Evolutionary conservation across 2,329 filamentous ascomycete species (phyloP).

Genomic region (Penicillium psychrosexuale): DNA sequence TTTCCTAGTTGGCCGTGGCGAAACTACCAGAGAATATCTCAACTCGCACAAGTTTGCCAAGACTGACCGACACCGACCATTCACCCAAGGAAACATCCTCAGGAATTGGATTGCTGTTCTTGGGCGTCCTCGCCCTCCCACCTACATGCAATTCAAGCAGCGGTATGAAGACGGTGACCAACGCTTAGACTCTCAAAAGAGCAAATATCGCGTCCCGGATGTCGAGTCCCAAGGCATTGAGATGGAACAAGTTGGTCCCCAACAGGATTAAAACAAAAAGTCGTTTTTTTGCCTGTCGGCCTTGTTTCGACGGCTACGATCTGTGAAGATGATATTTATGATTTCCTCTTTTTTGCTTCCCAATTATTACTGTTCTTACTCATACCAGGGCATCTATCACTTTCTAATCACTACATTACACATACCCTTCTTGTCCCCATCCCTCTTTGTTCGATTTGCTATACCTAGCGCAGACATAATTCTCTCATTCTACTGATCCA

Average conservation of each 20-base stretch:
- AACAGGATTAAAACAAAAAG: slow-evolving; percentile 19
- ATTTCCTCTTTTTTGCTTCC: slow-evolving; percentile 9
- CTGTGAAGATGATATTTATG: slow-evolving; percentile 21
- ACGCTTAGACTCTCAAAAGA: slow-evolving; percentile 64
- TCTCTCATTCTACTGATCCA: slow-evolving; percentile 14
- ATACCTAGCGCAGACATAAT: background rate
- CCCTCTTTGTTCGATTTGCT: slow-evolving; percentile 8
- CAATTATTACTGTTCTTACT: slow-evolving; percentile 4
- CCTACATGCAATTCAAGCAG: slow-evolving; percentile 83
- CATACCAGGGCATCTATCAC: slow-evolving; percentile 2
- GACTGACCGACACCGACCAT: slow-evolving; percentile 86
- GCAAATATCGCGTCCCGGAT: slow-evolving; percentile 50
- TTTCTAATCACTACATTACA: slow-evolving; percentile 20
- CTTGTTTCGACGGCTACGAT: slow-evolving; percentile 17
- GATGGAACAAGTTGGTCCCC: slow-evolving; percentile 61
- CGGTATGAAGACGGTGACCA: slow-evolving; percentile 78
- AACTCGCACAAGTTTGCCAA: slow-evolving; percentile 94
- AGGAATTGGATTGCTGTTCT: slow-evolving; percentile 81
- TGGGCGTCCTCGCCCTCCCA: slow-evolving; percentile 77
- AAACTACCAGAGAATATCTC: slow-evolving; percentile 94
- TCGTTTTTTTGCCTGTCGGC: slow-evolving; percentile 6
- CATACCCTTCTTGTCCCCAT: slow-evolving; percentile 16
- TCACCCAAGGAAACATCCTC: slow-evolving; percentile 70
- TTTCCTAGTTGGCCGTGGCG: slow-evolving; percentile 83
- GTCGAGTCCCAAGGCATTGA: slow-evolving; percentile 61